Conservation (phyloP, 2,329 filamentous ascomycete species). For the Cladosporium sp. region DNA sequence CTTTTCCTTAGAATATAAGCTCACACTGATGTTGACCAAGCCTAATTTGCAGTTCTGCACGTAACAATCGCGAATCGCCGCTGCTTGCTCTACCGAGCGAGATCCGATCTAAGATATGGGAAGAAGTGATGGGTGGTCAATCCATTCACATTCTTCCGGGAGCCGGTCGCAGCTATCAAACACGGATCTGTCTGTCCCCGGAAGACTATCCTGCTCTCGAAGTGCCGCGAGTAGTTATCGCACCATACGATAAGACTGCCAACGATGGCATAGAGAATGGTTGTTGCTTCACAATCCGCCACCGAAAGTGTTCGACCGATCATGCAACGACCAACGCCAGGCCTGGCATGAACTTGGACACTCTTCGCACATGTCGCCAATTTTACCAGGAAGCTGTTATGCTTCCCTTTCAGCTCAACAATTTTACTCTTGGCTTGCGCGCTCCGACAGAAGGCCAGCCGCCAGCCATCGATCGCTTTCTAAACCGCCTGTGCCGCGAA, state of each 20-base stretch:
- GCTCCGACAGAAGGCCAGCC: not conserved
- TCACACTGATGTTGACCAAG: no score
- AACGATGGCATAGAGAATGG: not conserved
- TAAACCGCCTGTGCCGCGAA: not conserved
- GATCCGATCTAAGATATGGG: not conserved
- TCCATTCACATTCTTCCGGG: not conserved
- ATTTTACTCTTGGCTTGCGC: slow-evolving; percentile 4
- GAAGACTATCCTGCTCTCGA: not conserved
- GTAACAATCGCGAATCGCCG: not conserved
- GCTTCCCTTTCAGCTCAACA: slow-evolving; percentile 13
- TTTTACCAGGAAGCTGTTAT: slow-evolving; percentile 14
- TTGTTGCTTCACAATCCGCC: not conserved
- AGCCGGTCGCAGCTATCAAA: not conserved
- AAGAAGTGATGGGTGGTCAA: not conserved
- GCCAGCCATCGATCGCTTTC: not conserved
- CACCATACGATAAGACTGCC: not conserved
- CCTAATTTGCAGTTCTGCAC: not conserved
- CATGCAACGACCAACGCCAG: not conserved
- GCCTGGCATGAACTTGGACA: not conserved
- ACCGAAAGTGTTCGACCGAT: not conserved
- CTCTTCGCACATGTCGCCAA: slow-evolving; percentile 10
- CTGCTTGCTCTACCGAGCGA: not conserved
- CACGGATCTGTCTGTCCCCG: not conserved
- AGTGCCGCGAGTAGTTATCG: not conserved
- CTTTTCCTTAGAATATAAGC: no score